These are phyloP conservation scores for Claviceps africana DNA, from an alignment of 2,329 filamentous ascomycete species.

Conservation along the genomic window DNA sequence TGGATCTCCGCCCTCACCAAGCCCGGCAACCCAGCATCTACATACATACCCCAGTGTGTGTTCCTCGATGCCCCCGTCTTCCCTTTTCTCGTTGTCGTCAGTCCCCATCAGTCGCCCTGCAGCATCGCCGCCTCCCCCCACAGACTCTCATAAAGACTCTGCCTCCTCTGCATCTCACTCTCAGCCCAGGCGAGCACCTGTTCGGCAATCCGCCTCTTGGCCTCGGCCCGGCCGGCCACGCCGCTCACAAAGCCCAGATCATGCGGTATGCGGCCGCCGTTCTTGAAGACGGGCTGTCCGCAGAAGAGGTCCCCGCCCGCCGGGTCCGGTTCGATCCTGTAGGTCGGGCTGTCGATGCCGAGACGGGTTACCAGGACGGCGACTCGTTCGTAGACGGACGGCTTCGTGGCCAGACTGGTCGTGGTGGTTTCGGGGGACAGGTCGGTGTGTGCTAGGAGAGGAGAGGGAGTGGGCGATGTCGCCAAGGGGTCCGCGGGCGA, in stretches of 20 bases:
- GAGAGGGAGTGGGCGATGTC: neutral
- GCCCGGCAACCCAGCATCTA: too few species aligned
- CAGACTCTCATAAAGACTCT: slow-evolving; percentile 1
- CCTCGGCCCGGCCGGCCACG: slow-evolving; percentile 19
- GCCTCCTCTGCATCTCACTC: slow-evolving; percentile 9
- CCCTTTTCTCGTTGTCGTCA: too few species aligned
- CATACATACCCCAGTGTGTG: too few species aligned
- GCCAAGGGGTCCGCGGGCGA: neutral
- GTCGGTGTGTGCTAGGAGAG: neutral
- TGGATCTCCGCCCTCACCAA: too few species aligned
- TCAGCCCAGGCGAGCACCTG: slow-evolving; percentile 24
- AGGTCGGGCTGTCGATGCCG: slow-evolving; percentile 20
- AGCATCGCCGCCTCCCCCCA: slow-evolving; percentile 1
- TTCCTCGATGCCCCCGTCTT: too few species aligned
- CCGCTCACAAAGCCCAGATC: slow-evolving; percentile 20
- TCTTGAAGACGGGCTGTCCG: slow-evolving; percentile 22
- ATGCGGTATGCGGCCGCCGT: slow-evolving; percentile 16
- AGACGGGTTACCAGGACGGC: slow-evolving; percentile 19
- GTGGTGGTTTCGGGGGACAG: neutral
- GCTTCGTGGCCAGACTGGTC: neutral
- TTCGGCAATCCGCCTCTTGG: slow-evolving; percentile 26
- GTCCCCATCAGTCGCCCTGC: neutral
- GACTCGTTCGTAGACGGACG: slow-evolving; percentile 15
- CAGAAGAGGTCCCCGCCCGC: slow-evolving; percentile 17
- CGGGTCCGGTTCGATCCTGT: slow-evolving; percentile 14